Conservation (phyloP, 2,329 filamentous ascomycete genomes). For the Rachicladosporium sp. region DNA sequence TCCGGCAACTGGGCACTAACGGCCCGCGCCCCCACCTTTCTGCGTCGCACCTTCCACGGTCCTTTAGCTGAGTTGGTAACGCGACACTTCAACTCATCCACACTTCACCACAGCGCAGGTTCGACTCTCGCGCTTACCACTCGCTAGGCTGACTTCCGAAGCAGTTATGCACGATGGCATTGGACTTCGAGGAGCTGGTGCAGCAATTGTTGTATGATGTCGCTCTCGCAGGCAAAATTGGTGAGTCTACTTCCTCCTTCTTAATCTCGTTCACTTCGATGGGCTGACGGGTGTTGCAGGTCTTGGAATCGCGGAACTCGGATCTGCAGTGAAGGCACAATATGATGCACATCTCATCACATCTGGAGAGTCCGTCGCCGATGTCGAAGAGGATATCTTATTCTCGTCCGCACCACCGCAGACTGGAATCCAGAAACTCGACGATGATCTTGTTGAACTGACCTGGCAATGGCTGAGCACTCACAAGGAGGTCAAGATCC, state of each 20-base stretch:
- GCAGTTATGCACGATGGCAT: constrained; percentile 1
- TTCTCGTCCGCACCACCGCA: constrained; percentile 15
- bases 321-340: background rate
- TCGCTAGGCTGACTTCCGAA: too few species aligned
- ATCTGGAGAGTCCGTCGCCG: too few species aligned
- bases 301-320: constrained; percentile 3
- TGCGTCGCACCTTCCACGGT: too few species aligned
- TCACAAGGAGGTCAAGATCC: constrained; percentile 41
- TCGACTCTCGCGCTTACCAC: too few species aligned
- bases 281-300: background rate
- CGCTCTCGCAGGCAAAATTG: constrained; percentile 45
- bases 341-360: too few species aligned
- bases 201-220: constrained; percentile 47
- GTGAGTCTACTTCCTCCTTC: constrained; percentile 29
- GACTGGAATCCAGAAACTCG: constrained; percentile 22
- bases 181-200: constrained; percentile 43
- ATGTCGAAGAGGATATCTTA: constrained; percentile 10
- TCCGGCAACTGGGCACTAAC: too few species aligned
- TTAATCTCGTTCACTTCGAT: too few species aligned
- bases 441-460: constrained; percentile 39
- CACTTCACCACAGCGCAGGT: too few species aligned
- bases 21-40: too few species aligned
- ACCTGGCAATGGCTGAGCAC: constrained; percentile 46
- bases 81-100: too few species aligned
- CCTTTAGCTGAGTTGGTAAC: too few species aligned